phyloP scores from a whole-genome alignment of 169 alveolate genomes.

The Neospora caninum region DNA sequence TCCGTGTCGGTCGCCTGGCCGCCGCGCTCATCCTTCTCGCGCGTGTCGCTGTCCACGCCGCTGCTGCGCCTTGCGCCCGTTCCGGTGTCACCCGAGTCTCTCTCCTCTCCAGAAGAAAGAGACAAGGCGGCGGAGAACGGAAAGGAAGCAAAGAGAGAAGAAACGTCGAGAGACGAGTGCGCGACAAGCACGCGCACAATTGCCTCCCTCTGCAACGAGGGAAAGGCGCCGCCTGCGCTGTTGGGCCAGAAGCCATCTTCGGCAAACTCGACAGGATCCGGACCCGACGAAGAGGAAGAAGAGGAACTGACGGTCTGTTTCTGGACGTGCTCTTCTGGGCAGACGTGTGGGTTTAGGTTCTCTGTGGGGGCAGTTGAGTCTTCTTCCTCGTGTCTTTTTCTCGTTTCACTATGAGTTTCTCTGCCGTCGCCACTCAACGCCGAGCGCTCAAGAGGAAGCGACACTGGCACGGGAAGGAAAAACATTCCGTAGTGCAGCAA shows the following conservation, averaged over 20 bases:
- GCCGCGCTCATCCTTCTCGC: no score
- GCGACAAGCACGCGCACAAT: background rate
- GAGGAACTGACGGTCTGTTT: background rate
- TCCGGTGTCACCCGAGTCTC: no score
- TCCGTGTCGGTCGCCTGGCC: no score
- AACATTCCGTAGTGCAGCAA: background rate
- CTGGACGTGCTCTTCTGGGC: no score
- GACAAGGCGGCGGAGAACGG: background rate
- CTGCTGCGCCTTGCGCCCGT: no score
- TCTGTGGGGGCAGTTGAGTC: no score
- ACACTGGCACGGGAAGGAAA: background rate
- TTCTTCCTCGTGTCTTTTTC: no score
- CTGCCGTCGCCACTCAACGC: no score
- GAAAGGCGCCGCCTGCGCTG: background rate
- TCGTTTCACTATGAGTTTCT: no score
- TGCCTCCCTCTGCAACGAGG: background rate
- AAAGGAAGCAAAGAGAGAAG: background rate
- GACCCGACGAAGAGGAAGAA: background rate
- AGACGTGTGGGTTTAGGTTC: no score
- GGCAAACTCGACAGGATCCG: background rate
- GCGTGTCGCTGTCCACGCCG: no score
- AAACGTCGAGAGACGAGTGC: background rate
- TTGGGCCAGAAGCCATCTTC: background rate
- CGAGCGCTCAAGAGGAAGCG: background rate
- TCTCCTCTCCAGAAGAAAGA: no score